Base-by-base conservation (phyloP, 805 yeast species). In the Suhomyces emberorum region DNA sequence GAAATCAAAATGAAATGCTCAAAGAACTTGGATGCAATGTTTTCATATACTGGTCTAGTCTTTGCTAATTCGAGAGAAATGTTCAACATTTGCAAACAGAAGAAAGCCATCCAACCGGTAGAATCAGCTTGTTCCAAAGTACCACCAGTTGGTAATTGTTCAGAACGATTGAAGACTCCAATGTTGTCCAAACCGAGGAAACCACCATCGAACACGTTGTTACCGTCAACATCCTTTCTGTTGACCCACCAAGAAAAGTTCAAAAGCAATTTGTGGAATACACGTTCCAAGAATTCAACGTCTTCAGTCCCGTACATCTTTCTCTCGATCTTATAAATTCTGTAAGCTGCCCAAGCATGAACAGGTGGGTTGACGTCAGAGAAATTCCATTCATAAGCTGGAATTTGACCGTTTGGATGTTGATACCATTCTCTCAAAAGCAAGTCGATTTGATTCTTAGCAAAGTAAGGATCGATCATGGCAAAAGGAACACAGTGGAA, bases 161-260 rank as follows among this genome's bases (percentile, higher is more conserved):
- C 97, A 4, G 95, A 84, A 57, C 97, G 75, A 61, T 88, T 88
- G 67, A 88, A 88, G 43, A 88, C 73, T 47, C 96, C 96, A 61
- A 88, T 88, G 61, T 88, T 88, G 64, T 88, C 97, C 40, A 88
- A 69, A 6, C 97, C 97, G 41, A 88, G 70, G 61, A 88, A 88
- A 0, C 97, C 97, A 43, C 97, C 97, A 63, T 86, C 95, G 55
- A 89, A 88, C 17, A 89, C 83, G 49, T 88, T 88, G 52, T 83
- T 83, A 44, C 96, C 96, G 44, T 80, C 83, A 3, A 72, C 60
- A 62, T 88, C 96, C 56, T 88, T 88, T 52, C 95, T 72, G 62
- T 89, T 88, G 41, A 89, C 96, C 97, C 97, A 88, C 97, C 97
- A 88, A 15, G 96, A 87, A 62, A 88, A 88, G 61, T 88, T 88